Percentiles rank a stretch among this genome's conserved stretches.
Evolutionary conservation across 2,329 filamentous ascomycete species (phyloP).

Genomic region (Pseudogymnoascus sp.): DNA sequence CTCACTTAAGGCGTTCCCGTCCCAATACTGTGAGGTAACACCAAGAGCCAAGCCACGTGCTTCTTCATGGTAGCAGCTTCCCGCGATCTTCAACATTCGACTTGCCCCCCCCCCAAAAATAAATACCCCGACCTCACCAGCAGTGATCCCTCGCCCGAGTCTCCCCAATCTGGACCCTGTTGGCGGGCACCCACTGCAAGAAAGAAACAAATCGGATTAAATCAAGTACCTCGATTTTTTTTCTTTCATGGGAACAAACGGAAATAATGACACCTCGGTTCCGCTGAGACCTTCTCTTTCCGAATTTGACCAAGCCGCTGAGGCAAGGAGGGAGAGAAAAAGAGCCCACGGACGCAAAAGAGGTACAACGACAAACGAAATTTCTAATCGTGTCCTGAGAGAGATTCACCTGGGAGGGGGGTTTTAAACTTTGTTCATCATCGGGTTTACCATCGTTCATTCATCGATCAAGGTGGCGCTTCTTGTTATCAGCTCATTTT

Average conservation of each 20-base stretch:
- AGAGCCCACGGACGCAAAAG: not conserved
- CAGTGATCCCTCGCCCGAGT: not conserved
- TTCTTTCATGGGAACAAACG: slow-evolving; percentile 1
- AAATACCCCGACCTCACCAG: not conserved
- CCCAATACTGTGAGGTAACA: not conserved
- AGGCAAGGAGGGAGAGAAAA: not conserved
- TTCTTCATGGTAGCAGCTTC: not conserved
- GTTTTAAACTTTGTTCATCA: not conserved
- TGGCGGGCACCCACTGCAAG: not conserved
- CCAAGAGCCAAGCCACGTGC: not conserved
- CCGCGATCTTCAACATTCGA: not conserved
- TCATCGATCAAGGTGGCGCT: not conserved
- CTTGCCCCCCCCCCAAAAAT: not conserved
- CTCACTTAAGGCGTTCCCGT: not conserved
- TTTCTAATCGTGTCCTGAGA: not conserved
- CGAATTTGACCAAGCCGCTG: not conserved
- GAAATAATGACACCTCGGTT: not conserved
- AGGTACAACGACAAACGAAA: not conserved
- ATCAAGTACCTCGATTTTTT: not conserved
- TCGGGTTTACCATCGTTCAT: not conserved
- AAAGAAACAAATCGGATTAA: not conserved
- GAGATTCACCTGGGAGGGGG: not conserved
- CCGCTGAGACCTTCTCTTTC: not conserved
- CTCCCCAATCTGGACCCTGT: not conserved
- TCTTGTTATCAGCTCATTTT: not conserved